Conservation (phyloP, 2,329 filamentous ascomycete genomes). For the Xylaria sp. region DNA sequence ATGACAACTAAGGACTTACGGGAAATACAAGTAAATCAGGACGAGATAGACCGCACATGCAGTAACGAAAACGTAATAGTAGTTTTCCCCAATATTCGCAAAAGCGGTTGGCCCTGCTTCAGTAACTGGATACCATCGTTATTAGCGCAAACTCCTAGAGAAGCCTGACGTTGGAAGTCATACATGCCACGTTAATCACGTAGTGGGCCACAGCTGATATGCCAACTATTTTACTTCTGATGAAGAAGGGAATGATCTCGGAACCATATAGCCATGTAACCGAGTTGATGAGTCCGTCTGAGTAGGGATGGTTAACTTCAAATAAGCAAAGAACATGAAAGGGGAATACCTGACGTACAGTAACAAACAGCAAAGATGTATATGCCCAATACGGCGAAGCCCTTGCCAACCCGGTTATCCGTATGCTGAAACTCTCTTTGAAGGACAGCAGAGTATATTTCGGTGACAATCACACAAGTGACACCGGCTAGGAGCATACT, state of each 20-base stretch:
- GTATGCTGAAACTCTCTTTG: slow-evolving; percentile 65
- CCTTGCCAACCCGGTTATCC: slow-evolving; percentile 65
- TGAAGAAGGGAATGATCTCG: slow-evolving; percentile 62
- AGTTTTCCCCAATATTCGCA: slow-evolving; percentile 66
- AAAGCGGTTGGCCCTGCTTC: slow-evolving; percentile 66
- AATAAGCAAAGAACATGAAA: background rate
- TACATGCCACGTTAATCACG: slow-evolving; percentile 61
- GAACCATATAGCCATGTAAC: slow-evolving; percentile 50
- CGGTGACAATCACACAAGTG: slow-evolving; percentile 61
- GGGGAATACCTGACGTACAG: slow-evolving; percentile 49
- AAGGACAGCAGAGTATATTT: slow-evolving; percentile 69
- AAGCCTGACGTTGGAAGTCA: background rate
- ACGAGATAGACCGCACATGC: slow-evolving; percentile 62
- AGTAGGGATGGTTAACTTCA: background rate
- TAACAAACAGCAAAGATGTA: slow-evolving; percentile 66
- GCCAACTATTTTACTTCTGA: slow-evolving; percentile 60
- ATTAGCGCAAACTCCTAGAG: background rate
- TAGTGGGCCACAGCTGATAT: slow-evolving; percentile 51
- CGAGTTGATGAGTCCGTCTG: slow-evolving; percentile 57
- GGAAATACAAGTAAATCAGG: slow-evolving; percentile 65
- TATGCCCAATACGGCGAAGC: slow-evolving; percentile 67
- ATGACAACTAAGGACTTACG: slow-evolving; percentile 38
- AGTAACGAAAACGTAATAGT: slow-evolving; percentile 68
- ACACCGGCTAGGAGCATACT: slow-evolving; percentile 67
- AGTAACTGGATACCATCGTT: slow-evolving; percentile 48